Evolutionary conservation across 2,329 filamentous ascomycete species (phyloP).

Genomic region (Fusarium drepaniforme): DNA sequence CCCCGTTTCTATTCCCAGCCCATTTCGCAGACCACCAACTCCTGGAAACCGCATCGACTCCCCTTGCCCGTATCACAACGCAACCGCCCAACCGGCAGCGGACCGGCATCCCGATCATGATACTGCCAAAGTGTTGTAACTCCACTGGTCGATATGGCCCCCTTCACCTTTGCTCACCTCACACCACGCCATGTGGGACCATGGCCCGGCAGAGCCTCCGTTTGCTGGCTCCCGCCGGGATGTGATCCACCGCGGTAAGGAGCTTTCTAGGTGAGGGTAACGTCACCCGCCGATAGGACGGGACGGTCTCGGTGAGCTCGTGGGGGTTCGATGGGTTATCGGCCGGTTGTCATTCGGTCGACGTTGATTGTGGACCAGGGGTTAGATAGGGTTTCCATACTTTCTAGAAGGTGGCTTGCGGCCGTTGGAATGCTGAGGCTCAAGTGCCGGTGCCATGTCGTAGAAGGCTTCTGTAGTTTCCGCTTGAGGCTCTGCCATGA

Average conservation of each 20-base stretch:
- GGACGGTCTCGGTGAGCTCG: constrained; percentile 14
- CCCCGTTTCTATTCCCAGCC: not conserved
- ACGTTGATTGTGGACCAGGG: not conserved
- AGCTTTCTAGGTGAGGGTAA: constrained; percentile 7
- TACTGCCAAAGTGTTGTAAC: constrained; percentile 1
- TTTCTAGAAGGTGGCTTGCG: constrained; percentile 15
- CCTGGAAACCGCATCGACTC: not conserved
- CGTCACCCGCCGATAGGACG: not conserved
- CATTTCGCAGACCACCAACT: constrained; percentile 4
- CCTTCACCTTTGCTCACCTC: constrained; percentile 17
- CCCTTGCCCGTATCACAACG: constrained; percentile 2
- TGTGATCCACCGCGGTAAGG: constrained; percentile 4
- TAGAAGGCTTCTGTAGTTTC: constrained; percentile 9
- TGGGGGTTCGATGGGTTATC: constrained; percentile 12
- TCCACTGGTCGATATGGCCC: not conserved
- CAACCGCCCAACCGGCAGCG: constrained; percentile 4
- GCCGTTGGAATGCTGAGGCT: constrained; percentile 24
- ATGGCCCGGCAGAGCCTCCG: constrained; percentile 3
- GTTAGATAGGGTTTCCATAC: not conserved
- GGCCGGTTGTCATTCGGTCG: not conserved
- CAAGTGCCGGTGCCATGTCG: constrained; percentile 26
- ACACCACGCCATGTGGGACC: constrained; percentile 14
- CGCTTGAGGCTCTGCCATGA: constrained; percentile 14
- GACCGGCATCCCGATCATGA: constrained; percentile 14
- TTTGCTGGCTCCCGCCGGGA: not conserved